Conservation (phyloP, 176 grass and related monocot species). For the Oryza punctata region DNA sequence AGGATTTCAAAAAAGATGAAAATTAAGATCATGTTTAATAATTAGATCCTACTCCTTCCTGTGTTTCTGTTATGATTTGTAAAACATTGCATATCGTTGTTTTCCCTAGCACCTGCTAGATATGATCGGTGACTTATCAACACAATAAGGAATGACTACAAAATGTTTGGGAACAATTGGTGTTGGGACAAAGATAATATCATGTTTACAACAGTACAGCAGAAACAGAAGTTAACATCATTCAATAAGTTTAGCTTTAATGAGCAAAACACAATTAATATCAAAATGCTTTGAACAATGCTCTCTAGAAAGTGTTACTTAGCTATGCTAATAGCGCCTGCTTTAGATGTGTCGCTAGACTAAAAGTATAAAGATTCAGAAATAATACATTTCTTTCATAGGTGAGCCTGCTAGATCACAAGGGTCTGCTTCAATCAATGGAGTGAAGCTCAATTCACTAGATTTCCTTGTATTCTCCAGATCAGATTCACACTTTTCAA, state of each 20-base stretch:
- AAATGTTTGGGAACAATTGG: background rate
- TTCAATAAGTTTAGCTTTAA: background rate
- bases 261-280: too few relatives aligned
- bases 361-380: background rate
- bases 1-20: background rate
- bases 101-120: background rate
- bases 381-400: constrained; percentile 57
- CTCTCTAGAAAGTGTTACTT: background rate
- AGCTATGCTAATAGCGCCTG: background rate
- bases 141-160: background rate
- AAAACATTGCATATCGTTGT: background rate
- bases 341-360: background rate
- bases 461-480: constrained; percentile 86
- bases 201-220: background rate
- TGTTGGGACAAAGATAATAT: background rate
- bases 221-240: background rate
- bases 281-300: background rate
- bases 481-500: constrained; percentile 78
- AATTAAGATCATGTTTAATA: background rate
- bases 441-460: constrained; percentile 76
- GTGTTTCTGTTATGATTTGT: background rate
- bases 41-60: background rate
- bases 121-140: background rate
- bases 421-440: constrained; percentile 40
- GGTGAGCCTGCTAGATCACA: constrained; percentile 36